phyloP scores from a whole-genome alignment of 148 eudicot genomes.

The Vaccinium myrtillus region DNA sequence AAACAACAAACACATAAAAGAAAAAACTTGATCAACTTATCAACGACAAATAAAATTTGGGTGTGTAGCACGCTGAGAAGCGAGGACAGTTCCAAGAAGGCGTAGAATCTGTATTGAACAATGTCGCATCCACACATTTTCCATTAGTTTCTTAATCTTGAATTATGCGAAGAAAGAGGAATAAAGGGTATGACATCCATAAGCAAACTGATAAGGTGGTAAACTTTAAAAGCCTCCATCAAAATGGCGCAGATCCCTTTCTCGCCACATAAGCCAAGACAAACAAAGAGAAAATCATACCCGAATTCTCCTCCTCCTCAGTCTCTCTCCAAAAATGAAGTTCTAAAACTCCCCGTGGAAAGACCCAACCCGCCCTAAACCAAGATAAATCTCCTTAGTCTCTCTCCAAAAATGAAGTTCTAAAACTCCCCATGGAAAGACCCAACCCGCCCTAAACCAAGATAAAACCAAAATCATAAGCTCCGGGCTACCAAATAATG shows the following conservation, averaged over 20 bases:
- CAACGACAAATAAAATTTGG: background rate
- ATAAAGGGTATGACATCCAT: background rate
- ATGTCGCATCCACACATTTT: background rate
- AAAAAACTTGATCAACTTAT: background rate
- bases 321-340: background rate
- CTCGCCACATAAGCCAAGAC: background rate
- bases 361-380: background rate
- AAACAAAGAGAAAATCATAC: background rate
- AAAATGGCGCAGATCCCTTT: background rate
- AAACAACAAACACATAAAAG: background rate
- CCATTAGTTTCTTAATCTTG: background rate
- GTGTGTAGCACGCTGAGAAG: background rate
- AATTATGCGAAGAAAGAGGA: background rate
- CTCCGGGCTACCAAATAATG: background rate
- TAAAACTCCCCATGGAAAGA: background rate
- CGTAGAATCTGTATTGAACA: background rate
- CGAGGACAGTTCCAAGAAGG: background rate
- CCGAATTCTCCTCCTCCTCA: background rate
- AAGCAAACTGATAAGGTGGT: background rate
- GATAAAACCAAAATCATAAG: background rate
- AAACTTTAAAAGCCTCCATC: constrained; percentile 1
- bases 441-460: background rate
- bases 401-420: background rate
- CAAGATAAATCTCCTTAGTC: background rate
- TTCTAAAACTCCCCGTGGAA: background rate